These are phyloP conservation scores for Lumnitzera littorea DNA, from an alignment of 345 rosid genomes.

Conservation along the genomic window DNA sequence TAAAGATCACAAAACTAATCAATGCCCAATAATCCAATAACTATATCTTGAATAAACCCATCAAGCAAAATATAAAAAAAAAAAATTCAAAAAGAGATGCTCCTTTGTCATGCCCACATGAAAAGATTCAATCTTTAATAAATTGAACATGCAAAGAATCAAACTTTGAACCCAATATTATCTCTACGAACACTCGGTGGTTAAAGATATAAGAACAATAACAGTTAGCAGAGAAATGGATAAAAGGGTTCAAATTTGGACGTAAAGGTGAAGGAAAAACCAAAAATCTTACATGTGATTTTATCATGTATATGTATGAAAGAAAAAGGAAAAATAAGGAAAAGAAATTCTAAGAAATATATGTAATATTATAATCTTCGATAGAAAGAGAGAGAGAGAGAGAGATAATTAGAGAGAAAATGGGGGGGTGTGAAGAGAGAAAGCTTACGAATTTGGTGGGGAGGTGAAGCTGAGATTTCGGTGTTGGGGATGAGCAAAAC, in stretches of 20 bases:
- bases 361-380: too few relatives aligned
- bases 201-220: background rate
- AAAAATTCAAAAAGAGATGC: background rate
- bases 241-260: conserved; percentile 1
- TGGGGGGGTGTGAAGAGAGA: background rate
- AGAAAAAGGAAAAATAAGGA: background rate
- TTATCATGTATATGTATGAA: background rate
- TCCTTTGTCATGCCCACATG: too few relatives aligned
- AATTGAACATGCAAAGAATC: too few relatives aligned
- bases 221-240: background rate
- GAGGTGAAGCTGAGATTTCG: conserved; percentile 46
- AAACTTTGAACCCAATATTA: too few relatives aligned
- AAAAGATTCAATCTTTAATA: too few relatives aligned
- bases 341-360: background rate
- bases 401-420: background rate
- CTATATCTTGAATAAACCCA: conserved; percentile 1
- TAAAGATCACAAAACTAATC: too few relatives aligned
- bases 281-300: conserved; percentile 9
- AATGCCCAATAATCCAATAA: too few relatives aligned
- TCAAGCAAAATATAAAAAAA: background rate
- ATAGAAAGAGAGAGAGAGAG: background rate
- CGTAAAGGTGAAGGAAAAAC: conserved; percentile 1
- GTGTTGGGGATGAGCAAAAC: conserved; percentile 38
- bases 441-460: conserved; percentile 20
- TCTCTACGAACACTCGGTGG: too few relatives aligned